Percentiles rank a stretch among this genome's conserved stretches.
Evolutionary conservation across 352 stramenopile species (phyloP).

Genomic region (Phytopythium aichiense): DNA sequence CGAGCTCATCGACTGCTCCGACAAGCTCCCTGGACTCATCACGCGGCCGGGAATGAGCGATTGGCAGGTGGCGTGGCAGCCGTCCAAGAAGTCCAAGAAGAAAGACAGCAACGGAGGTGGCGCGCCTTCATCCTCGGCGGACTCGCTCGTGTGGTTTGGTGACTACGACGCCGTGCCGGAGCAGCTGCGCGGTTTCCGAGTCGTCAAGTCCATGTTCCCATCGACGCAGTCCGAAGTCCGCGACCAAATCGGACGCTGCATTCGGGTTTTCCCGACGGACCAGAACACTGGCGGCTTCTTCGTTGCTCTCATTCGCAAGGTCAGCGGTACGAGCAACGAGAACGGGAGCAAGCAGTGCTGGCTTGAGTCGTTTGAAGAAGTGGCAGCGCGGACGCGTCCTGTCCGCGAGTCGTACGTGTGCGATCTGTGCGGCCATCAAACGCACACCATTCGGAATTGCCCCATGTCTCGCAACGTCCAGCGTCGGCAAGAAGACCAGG

Average conservation of each 20-base stretch:
- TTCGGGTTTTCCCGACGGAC: constrained; percentile 96
- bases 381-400: constrained; percentile 10
- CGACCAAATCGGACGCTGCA: constrained; percentile 19
- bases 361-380: constrained; percentile 40
- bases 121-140: neutral
- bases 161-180: constrained; percentile 48
- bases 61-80: constrained; percentile 70
- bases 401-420: constrained; percentile 26
- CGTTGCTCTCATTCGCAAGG: constrained; percentile 92
- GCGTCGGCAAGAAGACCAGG: constrained; percentile 11
- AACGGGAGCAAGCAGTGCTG: constrained; percentile 30
- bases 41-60: constrained; percentile 41
- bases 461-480: constrained; percentile 29
- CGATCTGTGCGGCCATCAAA: constrained; percentile 17
- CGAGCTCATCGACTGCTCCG: constrained; percentile 81
- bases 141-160: constrained; percentile 44
- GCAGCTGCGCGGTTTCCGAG: constrained; percentile 56
- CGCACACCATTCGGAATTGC: constrained; percentile 38
- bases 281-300: constrained; percentile 99
- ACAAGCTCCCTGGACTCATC: constrained; percentile 43
- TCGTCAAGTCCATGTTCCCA: constrained; percentile 82
- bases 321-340: constrained; percentile 5
- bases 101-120: constrained; percentile 3
- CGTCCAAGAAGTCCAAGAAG: constrained; percentile 12
- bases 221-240: constrained; percentile 58